Evolutionary conservation across 1,284 basidiomycete species (phyloP).

Genomic region (Cutaneotrichosporon dermatis): DNA sequence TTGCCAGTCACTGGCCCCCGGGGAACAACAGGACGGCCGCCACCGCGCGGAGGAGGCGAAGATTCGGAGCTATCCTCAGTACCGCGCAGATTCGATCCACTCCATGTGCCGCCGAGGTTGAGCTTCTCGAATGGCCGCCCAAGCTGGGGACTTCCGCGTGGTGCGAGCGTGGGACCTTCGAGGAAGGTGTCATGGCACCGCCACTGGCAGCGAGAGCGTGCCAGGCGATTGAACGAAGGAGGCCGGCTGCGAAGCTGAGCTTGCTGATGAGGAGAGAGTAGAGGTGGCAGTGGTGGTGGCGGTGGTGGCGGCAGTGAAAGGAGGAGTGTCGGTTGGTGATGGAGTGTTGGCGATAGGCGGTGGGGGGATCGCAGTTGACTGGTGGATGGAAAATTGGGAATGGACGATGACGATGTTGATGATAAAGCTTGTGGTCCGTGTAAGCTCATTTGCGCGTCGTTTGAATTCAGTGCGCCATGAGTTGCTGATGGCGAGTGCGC

Average conservation of each 20-base stretch:
- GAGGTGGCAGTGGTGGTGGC: not conserved
- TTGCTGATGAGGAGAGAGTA: not conserved
- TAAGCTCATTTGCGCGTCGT: not conserved
- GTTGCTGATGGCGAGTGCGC: not conserved
- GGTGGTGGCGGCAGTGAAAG: not conserved
- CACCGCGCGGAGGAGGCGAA: not conserved
- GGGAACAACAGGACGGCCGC: not conserved
- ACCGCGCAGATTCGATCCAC: conserved; percentile 29
- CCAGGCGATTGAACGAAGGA: conserved; percentile 36
- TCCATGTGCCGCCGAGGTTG: conserved; percentile 42
- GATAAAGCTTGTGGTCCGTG: not conserved
- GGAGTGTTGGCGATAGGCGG: not conserved
- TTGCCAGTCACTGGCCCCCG: not conserved
- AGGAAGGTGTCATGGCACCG: conserved; percentile 49
- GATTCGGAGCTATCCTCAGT: not conserved
- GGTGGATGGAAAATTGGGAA: not conserved
- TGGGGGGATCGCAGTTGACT: not conserved
- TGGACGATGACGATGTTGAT: not conserved
- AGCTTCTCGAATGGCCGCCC: conserved; percentile 47
- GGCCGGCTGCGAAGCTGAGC: not conserved
- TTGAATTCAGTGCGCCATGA: not conserved
- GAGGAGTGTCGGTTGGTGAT: not conserved
- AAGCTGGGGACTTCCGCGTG: conserved; percentile 39
- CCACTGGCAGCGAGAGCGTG: conserved; percentile 41
- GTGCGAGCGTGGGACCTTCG: conserved; percentile 27